Percentiles rank a stretch among this genome's conserved stretches.
phyloP scores from a whole-genome alignment of 1,284 basidiomycete genomes.

The Sanguinoderma infundibulare region DNA sequence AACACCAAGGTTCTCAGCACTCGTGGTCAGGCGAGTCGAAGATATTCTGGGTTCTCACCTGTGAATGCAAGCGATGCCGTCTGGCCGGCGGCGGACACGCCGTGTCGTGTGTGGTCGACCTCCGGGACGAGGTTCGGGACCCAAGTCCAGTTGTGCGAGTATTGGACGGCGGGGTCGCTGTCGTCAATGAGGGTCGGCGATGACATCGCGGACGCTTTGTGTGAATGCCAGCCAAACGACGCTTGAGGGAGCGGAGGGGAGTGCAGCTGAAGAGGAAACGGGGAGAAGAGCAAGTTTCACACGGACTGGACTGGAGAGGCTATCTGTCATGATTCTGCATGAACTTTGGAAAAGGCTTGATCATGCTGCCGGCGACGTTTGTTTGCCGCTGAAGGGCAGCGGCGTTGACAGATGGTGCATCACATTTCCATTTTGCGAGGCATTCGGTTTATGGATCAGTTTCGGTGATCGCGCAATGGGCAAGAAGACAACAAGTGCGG shows the following conservation, averaged over 20 bases:
- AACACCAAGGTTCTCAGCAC: neutral
- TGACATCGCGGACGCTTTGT: neutral
- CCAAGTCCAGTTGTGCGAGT: constrained; percentile 20
- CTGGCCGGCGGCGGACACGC: constrained; percentile 3
- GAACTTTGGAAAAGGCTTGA: too few relatives aligned
- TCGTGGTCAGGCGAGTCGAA: too few relatives aligned
- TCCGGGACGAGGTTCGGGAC: constrained; percentile 16
- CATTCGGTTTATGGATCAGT: too few relatives aligned
- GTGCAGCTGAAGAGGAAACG: neutral
- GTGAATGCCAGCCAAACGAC: neutral
- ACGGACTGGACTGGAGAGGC: too few relatives aligned
- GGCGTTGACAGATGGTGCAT: too few relatives aligned
- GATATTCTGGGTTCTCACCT: constrained; percentile 16
- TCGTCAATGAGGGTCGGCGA: constrained; percentile 17
- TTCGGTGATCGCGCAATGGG: too few relatives aligned
- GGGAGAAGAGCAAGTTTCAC: too few relatives aligned
- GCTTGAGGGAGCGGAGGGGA: neutral
- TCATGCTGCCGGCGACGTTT: too few relatives aligned
- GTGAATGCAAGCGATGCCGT: constrained; percentile 12
- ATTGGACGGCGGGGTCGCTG: constrained; percentile 16
- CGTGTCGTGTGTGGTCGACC: constrained; percentile 21
- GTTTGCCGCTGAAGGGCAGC: too few relatives aligned
- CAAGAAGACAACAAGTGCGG: too few relatives aligned
- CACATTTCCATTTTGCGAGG: too few relatives aligned
- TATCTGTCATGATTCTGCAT: too few relatives aligned